A percentile compares a stretch with the other conserved stretches of the same genome.
phyloP scores from a whole-genome alignment of 495 filamentous ascomycete genomes.

The Lasiosphaeris hirsuta region DNA sequence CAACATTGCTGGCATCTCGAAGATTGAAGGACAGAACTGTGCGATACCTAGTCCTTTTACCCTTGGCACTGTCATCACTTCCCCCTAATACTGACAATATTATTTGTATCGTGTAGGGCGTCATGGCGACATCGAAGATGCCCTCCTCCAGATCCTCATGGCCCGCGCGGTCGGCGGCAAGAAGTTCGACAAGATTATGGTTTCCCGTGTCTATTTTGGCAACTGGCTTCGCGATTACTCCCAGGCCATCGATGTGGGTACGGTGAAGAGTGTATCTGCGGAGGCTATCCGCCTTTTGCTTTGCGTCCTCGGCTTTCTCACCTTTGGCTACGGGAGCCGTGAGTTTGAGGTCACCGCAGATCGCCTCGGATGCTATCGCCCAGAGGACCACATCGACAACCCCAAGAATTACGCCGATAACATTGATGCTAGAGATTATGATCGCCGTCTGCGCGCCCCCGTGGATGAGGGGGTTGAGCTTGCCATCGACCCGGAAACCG shows the following conservation, averaged over 20 bases:
- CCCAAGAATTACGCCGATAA: slow-evolving; percentile 78
- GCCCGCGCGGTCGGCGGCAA: slow-evolving; percentile 73
- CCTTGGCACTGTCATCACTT: neutral
- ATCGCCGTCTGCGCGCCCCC: slow-evolving; percentile 72
- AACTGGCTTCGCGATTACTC: slow-evolving; percentile 89
- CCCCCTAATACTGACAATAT: slow-evolving; percentile 4
- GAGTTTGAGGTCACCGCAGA: slow-evolving; percentile 92
- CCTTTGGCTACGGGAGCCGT: slow-evolving; percentile 77
- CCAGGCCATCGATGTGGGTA: slow-evolving; percentile 80
- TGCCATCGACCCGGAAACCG: slow-evolving; percentile 69
- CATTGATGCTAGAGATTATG: slow-evolving; percentile 76
- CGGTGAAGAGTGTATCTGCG: slow-evolving; percentile 80
- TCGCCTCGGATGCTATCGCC: slow-evolving; percentile 82
- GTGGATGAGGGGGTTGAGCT: slow-evolving; percentile 77
- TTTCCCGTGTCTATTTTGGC: slow-evolving; percentile 82
- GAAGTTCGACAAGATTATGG: slow-evolving; percentile 83
- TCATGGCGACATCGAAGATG: slow-evolving; percentile 95
- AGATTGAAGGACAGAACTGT: slow-evolving; percentile 80
- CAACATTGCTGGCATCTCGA: slow-evolving; percentile 73
- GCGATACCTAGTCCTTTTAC: slow-evolving; percentile 3
- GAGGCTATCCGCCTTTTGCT: slow-evolving; percentile 85
- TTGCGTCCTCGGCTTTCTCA: slow-evolving; percentile 57
- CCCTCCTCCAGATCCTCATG: slow-evolving; percentile 70
- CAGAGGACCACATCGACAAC: slow-evolving; percentile 86
- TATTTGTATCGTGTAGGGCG: slow-evolving; percentile 51